phyloP scores from a whole-genome alignment of 768 basidiomycete genomes.

The Gymnopilus junonius region DNA sequence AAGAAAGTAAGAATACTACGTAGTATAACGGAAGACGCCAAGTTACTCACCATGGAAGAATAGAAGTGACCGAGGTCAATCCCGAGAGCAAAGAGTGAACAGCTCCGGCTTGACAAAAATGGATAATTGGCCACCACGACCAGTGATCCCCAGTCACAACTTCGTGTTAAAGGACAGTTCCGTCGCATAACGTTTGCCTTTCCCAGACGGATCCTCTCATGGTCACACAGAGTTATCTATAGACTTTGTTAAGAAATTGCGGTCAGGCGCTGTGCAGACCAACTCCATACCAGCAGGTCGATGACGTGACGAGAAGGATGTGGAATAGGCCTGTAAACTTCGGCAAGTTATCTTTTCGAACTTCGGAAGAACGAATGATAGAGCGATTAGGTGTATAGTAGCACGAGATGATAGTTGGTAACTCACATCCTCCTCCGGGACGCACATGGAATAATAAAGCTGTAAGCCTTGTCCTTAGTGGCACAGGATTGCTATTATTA shows the following conservation, averaged over 20 bases:
- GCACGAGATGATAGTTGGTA: constrained; percentile 9
- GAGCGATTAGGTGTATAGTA: neutral
- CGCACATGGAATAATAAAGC: neutral
- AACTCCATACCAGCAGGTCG: constrained; percentile 11
- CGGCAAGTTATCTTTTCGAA: constrained; percentile 25
- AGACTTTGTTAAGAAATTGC: constrained; percentile 8
- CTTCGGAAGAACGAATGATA: constrained; percentile 24
- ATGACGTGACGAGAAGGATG: constrained; percentile 17
- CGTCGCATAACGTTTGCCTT: constrained; percentile 15
- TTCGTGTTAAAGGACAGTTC: constrained; percentile 10
- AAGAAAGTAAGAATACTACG: constrained; percentile 18
- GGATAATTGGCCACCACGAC: constrained; percentile 22
- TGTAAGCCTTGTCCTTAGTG: neutral
- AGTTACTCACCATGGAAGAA: constrained; percentile 18
- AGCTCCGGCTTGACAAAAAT: constrained; percentile 16
- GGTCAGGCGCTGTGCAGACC: constrained; percentile 18
- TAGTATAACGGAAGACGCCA: constrained; percentile 19
- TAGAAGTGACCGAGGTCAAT: constrained; percentile 17
- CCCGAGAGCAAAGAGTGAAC: constrained; percentile 12
- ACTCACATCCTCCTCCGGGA: neutral
- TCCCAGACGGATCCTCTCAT: constrained; percentile 19
- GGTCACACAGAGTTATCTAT: constrained; percentile 11
- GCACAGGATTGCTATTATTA: neutral
- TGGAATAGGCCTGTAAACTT: constrained; percentile 19
- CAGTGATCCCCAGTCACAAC: constrained; percentile 1